These are phyloP conservation scores for Thelonectria olida DNA, from an alignment of 2,329 filamentous ascomycete genomes.

Conservation along the genomic window DNA sequence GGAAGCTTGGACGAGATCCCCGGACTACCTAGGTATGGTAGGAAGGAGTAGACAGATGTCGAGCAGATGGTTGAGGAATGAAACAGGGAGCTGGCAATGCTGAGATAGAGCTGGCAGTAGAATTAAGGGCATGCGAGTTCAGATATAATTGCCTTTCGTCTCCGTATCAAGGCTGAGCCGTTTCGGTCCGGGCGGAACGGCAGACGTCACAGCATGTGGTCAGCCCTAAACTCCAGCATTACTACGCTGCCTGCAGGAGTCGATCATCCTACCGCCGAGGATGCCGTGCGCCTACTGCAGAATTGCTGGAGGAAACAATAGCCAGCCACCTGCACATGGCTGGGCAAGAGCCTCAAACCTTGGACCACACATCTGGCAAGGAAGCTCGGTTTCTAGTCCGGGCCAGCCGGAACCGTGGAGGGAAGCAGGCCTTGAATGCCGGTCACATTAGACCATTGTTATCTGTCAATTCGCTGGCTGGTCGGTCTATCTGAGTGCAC, in stretches of 20 bases:
- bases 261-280: conserved; percentile 25
- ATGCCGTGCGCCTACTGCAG: too few species aligned
- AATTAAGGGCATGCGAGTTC: neutral
- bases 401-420: neutral
- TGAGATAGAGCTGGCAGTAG: neutral
- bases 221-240: conserved; percentile 23
- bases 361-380: neutral
- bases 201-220: conserved; percentile 23
- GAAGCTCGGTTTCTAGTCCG: neutral
- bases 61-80: neutral
- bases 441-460: neutral
- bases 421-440: neutral
- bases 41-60: too few species aligned
- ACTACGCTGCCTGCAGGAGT: neutral
- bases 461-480: neutral
- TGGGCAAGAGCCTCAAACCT: neutral
- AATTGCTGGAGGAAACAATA: too few species aligned
- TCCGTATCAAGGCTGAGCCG: neutral
- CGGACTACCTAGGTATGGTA: neutral
- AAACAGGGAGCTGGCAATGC: too few species aligned
- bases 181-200: conserved; percentile 32
- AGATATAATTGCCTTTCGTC: neutral
- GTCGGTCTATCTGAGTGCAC: too few species aligned
- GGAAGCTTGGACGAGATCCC: neutral
- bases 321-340: neutral